phyloP scores from a whole-genome alignment of 2,329 filamentous ascomycete genomes.

The Pestalotiopsis sp. region DNA sequence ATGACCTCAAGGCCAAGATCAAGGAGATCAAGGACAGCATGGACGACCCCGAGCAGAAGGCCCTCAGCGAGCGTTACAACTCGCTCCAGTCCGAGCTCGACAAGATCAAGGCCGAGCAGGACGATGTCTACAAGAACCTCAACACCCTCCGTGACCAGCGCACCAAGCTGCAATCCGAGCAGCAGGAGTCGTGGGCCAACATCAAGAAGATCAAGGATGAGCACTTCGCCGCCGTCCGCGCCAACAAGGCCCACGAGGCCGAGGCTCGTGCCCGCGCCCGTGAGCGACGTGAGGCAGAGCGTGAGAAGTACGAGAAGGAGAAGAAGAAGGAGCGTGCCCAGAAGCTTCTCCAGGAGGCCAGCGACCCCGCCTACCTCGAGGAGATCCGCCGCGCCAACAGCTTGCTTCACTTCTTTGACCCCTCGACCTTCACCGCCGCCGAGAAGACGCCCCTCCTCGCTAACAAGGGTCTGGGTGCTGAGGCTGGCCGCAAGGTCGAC shows the following conservation, averaged over 20 bases:
- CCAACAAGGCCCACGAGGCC: constrained; percentile 81
- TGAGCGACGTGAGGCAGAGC: constrained; percentile 81
- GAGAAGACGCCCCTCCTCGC: constrained; percentile 65
- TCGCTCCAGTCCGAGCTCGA: constrained; percentile 88
- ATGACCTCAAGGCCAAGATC: constrained; percentile 84
- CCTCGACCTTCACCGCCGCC: constrained; percentile 56
- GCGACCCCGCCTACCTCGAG: constrained; percentile 85
- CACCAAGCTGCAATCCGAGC: constrained; percentile 78
- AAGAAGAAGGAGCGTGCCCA: constrained; percentile 77
- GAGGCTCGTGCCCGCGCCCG: constrained; percentile 76
- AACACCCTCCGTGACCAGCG: constrained; percentile 84
- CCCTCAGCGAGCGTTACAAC: constrained; percentile 83
- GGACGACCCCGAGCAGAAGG: constrained; percentile 90
- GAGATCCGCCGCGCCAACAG: constrained; percentile 89
- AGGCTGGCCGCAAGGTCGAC: constrained; percentile 82
- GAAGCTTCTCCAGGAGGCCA: constrained; percentile 78
- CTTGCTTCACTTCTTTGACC: constrained; percentile 90
- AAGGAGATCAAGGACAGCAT: constrained; percentile 85
- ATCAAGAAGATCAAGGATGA: constrained; percentile 89
- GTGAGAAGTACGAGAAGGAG: constrained; percentile 71
- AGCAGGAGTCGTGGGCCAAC: constrained; percentile 81
- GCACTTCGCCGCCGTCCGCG: constrained; percentile 81
- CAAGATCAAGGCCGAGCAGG: constrained; percentile 87
- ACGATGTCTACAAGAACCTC: constrained; percentile 86
- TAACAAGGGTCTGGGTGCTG: constrained; percentile 75